These are phyloP conservation scores for Iris pallida DNA, from an alignment of 116 monocot genomes.

Conservation along the genomic window DNA sequence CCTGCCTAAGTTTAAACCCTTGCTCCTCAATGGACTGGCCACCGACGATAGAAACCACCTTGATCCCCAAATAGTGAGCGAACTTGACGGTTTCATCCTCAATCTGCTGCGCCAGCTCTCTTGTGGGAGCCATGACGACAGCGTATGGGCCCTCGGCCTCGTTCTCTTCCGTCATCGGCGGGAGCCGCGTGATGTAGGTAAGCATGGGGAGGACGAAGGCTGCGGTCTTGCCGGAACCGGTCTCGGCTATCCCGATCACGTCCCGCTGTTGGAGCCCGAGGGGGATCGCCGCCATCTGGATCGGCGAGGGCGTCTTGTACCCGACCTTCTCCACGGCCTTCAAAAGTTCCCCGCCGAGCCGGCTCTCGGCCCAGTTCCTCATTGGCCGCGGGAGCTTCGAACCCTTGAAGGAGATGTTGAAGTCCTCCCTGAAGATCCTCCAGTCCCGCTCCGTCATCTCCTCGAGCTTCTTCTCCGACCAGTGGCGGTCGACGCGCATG, in stretches of 20 bases:
- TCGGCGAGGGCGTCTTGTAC: slow-evolving; percentile 86
- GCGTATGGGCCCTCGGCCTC: slow-evolving; percentile 96
- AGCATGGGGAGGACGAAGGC: slow-evolving; percentile 98
- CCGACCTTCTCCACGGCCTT: slow-evolving; percentile 84
- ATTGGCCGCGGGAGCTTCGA: slow-evolving; percentile 74
- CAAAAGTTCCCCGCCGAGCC: slow-evolving; percentile 56
- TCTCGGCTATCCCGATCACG: slow-evolving; percentile 97
- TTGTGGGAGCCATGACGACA: slow-evolving; percentile 96
- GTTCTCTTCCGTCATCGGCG: slow-evolving; percentile 89
- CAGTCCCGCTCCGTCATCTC: slow-evolving; percentile 98
- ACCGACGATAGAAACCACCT: slow-evolving; percentile 98
- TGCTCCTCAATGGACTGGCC: slow-evolving; percentile 99
- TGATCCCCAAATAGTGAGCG: slow-evolving; percentile 89
- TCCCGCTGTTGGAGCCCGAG: slow-evolving; percentile 92
- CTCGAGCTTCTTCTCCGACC: slow-evolving; percentile 91
- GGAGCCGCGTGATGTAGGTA: slow-evolving; percentile 75
- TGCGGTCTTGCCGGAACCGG: slow-evolving; percentile 91
- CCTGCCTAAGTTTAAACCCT: slow-evolving; percentile 87
- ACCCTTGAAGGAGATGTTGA: slow-evolving; percentile 92
- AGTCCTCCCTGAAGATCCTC: slow-evolving; percentile 95
- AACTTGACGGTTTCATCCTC: slow-evolving; percentile 98
- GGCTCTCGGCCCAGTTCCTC: slow-evolving; percentile 86
- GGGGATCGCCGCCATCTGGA: slow-evolving; percentile 97
- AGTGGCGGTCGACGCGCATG: slow-evolving; percentile 93
- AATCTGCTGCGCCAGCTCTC: slow-evolving; percentile 97